Evolutionary conservation across 2,329 filamentous ascomycete species (phyloP).

Genomic region (Didymella pinodella): DNA sequence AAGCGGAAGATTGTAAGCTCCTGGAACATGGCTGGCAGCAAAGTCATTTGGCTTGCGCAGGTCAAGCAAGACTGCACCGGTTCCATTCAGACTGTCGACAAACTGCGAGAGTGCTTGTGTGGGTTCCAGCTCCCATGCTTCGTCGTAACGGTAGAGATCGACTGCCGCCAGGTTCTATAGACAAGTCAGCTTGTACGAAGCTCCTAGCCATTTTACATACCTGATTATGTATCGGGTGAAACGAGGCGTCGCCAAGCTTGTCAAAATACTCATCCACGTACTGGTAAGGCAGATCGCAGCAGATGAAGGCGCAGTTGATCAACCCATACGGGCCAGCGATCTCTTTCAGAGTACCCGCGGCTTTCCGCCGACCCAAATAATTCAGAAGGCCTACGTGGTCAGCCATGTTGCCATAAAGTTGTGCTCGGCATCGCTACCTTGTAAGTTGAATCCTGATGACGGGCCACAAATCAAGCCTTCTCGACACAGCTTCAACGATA

Average conservation of each 20-base stretch:
- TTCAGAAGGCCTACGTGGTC: constrained; percentile 28
- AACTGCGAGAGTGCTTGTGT: constrained; percentile 23
- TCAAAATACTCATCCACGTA: constrained; percentile 68
- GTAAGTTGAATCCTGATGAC: constrained; percentile 66
- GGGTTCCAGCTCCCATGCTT: constrained; percentile 32
- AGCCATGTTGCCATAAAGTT: background rate
- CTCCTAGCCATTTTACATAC: constrained; percentile 3
- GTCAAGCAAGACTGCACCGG: constrained; percentile 23
- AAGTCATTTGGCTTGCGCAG: constrained; percentile 32
- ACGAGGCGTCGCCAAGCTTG: constrained; percentile 56
- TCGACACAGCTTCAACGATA: constrained; percentile 64
- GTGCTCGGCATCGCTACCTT: constrained; percentile 48
- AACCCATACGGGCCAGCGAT: constrained; percentile 21
- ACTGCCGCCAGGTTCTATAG: constrained; percentile 28
- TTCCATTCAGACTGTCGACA: constrained; percentile 2
- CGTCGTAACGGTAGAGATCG: constrained; percentile 34
- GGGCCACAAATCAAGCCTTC: constrained; percentile 68
- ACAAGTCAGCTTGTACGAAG: background rate
- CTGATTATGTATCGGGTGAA: constrained; percentile 29
- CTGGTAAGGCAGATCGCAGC: constrained; percentile 70
- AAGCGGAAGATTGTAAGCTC: constrained; percentile 31
- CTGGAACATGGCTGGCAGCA: constrained; percentile 26
- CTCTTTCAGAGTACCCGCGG: constrained; percentile 20
- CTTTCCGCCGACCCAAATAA: constrained; percentile 25
- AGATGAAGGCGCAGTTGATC: constrained; percentile 58